Conservation (phyloP, 768 basidiomycete genomes). For the Cyathus striatus region DNA sequence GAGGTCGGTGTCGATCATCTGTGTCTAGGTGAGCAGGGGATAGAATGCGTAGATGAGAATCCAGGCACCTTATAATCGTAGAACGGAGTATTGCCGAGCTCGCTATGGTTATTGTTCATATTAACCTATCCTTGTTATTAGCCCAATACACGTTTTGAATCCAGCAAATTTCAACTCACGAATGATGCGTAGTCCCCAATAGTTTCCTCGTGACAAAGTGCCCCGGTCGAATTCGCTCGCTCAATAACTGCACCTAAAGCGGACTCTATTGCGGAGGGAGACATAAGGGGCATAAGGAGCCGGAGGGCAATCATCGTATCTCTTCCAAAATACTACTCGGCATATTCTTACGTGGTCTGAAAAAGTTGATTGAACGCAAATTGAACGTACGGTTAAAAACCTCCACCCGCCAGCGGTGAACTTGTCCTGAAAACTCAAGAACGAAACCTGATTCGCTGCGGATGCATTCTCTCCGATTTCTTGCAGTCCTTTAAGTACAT, state of each 20-base stretch:
- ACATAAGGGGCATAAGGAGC: conserved; percentile 34
- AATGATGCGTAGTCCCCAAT: conserved; percentile 35
- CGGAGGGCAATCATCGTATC: conserved; percentile 38
- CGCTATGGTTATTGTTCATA: conserved; percentile 26
- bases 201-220: conserved; percentile 39
- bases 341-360: too few species aligned
- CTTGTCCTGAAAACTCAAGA: conserved; percentile 32
- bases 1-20: conserved; percentile 41
- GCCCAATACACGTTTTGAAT: neutral
- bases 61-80: conserved; percentile 32
- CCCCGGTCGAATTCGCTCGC: conserved; percentile 33
- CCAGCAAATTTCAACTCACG: conserved; percentile 9
- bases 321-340: conserved; percentile 26
- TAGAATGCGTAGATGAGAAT: neutral
- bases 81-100: conserved; percentile 33
- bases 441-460: conserved; percentile 23
- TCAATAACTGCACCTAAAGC: conserved; percentile 40
- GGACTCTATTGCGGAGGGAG: conserved; percentile 32
- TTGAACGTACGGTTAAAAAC: conserved; percentile 29
- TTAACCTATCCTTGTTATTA: conserved; percentile 19
- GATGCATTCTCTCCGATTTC: conserved; percentile 14
- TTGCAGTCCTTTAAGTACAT: conserved; percentile 22
- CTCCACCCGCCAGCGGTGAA: conserved; percentile 41
- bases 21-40: conserved; percentile 1
- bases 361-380: too few species aligned